Base-by-base conservation (phyloP, 345 rosid genomes). In the Pelargonium nanum region DNA sequence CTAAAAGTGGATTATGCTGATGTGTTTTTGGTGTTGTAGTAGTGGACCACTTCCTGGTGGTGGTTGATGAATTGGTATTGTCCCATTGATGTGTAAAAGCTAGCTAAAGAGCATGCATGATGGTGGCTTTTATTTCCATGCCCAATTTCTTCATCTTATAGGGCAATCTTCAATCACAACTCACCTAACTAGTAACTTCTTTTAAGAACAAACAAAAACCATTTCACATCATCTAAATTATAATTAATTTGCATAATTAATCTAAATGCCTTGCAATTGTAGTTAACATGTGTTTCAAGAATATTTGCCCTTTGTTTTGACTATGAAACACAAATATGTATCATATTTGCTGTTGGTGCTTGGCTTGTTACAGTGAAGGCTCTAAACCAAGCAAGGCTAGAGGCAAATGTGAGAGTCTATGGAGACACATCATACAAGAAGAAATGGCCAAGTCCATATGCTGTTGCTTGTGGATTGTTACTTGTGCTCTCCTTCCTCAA, bases 401-500 rank as follows among this genome's bases (percentile, higher is more conserved):
- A 93, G 61, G 99, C 99, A 21, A 84, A 80, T 53, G 79, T 87
- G 34, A 84, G 83, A 60, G 75, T 69, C 12, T 54, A 71, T n/a
- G 99, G 96, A 62, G 85, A 71, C 16, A 70, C 67, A 0, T 70
- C 70, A 54, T 74, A 72, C 53, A 67, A 66, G 48, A 82, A 70
- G 53, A 85, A 84, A 78, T 87, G 93, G 97, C 97, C 97, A 53
- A 83, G 87, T 20, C 91, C 87, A 1, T 81, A 67, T 23, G 84
- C 84, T 28, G 19, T 81, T 24, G 75, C 70, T 48, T 77, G 86
- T 65, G 95, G 95, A 0, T 2, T 84, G 1, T 63, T 87, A 53
- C 80, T 87, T 26, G 40, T 60, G 21, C 48, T 87, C 0, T 87
- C 96, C 0, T 54, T 85, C 66, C 48, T 90, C 59, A 67, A 85